A percentile compares a stretch with the other conserved stretches of the same genome.
Conservation (phyloP, 163 green algal genomes). For the Coccomyxa subellipsoidea region DNA sequence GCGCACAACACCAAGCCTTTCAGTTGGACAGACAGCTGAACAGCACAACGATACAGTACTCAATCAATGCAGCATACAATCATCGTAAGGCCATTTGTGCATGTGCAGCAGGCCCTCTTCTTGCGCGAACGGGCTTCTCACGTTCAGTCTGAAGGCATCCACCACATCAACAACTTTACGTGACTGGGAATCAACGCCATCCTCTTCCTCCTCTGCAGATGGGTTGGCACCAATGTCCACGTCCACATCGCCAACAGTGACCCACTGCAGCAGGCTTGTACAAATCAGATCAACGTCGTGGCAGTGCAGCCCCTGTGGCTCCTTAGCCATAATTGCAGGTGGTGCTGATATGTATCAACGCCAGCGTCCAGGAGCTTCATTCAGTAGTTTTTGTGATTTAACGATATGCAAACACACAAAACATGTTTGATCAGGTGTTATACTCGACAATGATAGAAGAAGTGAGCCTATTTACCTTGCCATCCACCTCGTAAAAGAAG, state of each 20-base stretch:
- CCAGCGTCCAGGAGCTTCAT: too few relatives aligned
- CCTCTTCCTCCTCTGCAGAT: slow-evolving; percentile 58
- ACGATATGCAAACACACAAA: neutral
- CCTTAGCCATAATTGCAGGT: too few relatives aligned
- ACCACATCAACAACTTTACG: slow-evolving; percentile 61
- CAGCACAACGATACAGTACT: too few relatives aligned
- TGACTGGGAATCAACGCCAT: slow-evolving; percentile 37
- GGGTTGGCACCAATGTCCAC: slow-evolving; percentile 64
- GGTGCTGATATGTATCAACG: too few relatives aligned
- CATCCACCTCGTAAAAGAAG: slow-evolving; percentile 53
- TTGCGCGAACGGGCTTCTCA: too few relatives aligned
- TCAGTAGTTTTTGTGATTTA: too few relatives aligned
- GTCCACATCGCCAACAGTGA: slow-evolving; percentile 43
- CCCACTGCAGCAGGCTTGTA: slow-evolving; percentile 37
- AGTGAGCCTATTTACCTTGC: slow-evolving; percentile 32
- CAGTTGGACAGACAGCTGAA: too few relatives aligned
- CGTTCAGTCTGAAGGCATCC: slow-evolving; percentile 55
- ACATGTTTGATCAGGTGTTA: neutral
- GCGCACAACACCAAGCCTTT: neutral
- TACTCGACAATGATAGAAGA: neutral
- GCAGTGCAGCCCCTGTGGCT: too few relatives aligned
- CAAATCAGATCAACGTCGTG: neutral
- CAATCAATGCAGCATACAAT: neutral
- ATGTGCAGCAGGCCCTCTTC: too few relatives aligned
- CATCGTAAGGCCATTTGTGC: neutral